Conservation (phyloP, 75 land plant genomes). For the Sequoia sempervirens region DNA sequence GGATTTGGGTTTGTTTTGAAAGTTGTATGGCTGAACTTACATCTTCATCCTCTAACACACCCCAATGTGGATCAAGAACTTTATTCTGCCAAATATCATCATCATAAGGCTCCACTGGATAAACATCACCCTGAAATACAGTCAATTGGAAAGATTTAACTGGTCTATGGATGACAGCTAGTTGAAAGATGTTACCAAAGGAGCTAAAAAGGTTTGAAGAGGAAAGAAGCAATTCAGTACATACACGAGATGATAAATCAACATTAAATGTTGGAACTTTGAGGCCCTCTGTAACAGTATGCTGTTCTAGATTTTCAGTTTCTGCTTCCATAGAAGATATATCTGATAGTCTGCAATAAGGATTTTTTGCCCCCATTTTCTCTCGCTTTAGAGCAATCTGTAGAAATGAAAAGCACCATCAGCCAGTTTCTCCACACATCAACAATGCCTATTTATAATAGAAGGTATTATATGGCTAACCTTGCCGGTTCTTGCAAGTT, state of each 20-base stretch:
- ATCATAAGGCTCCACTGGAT: slow-evolving; percentile 87
- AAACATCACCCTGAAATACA: slow-evolving; percentile 86
- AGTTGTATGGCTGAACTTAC: slow-evolving; percentile 32
- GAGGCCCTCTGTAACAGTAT: slow-evolving; percentile 1
- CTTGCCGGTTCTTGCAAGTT: slow-evolving; percentile 96
- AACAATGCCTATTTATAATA: background rate
- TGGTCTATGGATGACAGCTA: background rate
- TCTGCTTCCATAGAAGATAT: slow-evolving; percentile 70
- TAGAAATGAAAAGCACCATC: background rate
- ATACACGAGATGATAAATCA: slow-evolving; percentile 37
- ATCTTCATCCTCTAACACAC: slow-evolving; percentile 81
- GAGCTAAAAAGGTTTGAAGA: background rate
- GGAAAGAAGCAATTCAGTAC: background rate
- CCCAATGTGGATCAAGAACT: slow-evolving; percentile 99
- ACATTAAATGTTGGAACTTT: slow-evolving; percentile 1
- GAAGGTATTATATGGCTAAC: slow-evolving; percentile 20
- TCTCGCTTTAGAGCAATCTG: slow-evolving; percentile 94
- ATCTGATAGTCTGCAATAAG: slow-evolving; percentile 69
- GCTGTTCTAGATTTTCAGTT: slow-evolving; percentile 15
- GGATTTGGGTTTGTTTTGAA: background rate
- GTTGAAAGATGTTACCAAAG: background rate
- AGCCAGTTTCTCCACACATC: background rate
- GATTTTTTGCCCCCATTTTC: slow-evolving; percentile 62
- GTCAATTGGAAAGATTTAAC: background rate
- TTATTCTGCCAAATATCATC: slow-evolving; percentile 43